Base-by-base conservation (phyloP, 2,329 filamentous ascomycete species). In the Colletotrichum sansevieriae region DNA sequence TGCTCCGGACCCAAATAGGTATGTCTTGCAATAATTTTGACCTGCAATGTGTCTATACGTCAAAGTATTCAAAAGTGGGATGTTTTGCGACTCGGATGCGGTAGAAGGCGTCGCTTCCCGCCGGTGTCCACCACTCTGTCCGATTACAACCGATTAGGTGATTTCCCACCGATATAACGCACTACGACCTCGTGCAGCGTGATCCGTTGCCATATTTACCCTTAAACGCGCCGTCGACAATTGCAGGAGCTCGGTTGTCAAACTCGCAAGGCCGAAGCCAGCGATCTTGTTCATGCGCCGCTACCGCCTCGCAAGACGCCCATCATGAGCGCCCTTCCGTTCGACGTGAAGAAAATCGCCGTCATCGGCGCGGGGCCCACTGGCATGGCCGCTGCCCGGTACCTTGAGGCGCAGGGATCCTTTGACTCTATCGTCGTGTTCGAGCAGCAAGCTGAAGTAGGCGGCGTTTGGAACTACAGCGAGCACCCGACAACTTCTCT, bases 391-490 rank as follows among this genome's bases (percentile, higher is more conserved):
- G 89, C 91, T 25, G 93, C 93, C 61, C 96, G 94, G 84, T 95
- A 95, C 75, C 84, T 98, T 18, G 77, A 87, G 11, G 93, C 91
- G 0, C 94, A 91, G 84, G 75, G 83, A 43, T 72, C 77, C 1
- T 96, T 96, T 75, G 81, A 89, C 12, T 86, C 83, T 35, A 90
- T 98, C 68, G 87, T 90, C 68, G 79, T 98, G 44, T 97, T 92
- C 75, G 96, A 98, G 79, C 93, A 97, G 79, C 90, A 94, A 72
- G 82, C 85, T 51, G 85, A 88, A 55, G 87, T 92, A 7, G 95
- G 94, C 65, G 95, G 96, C 2, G 88, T 96, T 10, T 98, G 95
- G 95, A 91, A 94, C 75, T 94, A 97, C 78, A 90, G 86, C 71
- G 81, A 83, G 33, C 79, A 78, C 68, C 84, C 78, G 63, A 83